phyloP scores from a whole-genome alignment of 768 basidiomycete species.

The Boletus reticulatus region DNA sequence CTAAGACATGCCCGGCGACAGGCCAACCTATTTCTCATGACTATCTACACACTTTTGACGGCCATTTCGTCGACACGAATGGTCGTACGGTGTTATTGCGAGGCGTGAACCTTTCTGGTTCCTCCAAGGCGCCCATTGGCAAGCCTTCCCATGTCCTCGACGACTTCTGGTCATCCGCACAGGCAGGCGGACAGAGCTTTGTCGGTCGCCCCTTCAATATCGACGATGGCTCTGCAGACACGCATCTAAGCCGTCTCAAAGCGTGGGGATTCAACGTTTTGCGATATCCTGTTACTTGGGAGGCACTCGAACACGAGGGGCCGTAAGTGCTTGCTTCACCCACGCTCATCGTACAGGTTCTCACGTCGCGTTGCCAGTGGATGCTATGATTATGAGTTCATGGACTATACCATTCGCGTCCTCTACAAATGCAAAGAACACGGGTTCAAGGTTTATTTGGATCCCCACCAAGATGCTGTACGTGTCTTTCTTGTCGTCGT shows the following conservation, averaged over 20 bases:
- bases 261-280: conserved; percentile 95
- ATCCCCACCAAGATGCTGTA: conserved; percentile 95
- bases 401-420: conserved; percentile 86
- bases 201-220: conserved; percentile 76
- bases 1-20: conserved; percentile 17
- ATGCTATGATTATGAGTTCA: conserved; percentile 86
- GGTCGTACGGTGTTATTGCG: conserved; percentile 81
- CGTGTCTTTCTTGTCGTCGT: conserved; percentile 31
- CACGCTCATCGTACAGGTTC: not conserved
- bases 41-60: conserved; percentile 64
- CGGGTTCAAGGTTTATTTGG: conserved; percentile 90
- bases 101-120: conserved; percentile 93
- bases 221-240: conserved; percentile 82
- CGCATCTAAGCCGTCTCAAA: conserved; percentile 78
- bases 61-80: conserved; percentile 68
- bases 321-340: conserved; percentile 63
- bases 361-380: conserved; percentile 48
- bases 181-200: conserved; percentile 68
- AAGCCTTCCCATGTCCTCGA: conserved; percentile 67
- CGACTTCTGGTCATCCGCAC: conserved; percentile 80
- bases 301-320: conserved; percentile 88
- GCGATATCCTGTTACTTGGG: conserved; percentile 88
- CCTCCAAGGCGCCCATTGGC: conserved; percentile 78
- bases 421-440: conserved; percentile 90
- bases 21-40: conserved; percentile 11